phyloP scores from a whole-genome alignment of 1,139 yeast species.

The Zygosaccharomyces pseudobailii region DNA sequence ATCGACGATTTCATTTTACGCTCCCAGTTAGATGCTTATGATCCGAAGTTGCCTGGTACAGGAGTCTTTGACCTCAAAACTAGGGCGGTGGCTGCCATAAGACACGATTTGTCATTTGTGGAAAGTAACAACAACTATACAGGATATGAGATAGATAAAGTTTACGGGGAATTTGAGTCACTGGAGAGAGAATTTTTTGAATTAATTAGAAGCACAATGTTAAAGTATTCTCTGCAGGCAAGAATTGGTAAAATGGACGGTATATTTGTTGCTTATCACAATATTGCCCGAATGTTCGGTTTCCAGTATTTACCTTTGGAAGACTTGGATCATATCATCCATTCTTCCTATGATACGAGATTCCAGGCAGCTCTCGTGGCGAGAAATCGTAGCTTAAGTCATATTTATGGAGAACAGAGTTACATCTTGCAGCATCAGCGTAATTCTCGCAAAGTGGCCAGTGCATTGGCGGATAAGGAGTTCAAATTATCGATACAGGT shows the following conservation, averaged over 20 bases:
- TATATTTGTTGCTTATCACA: conserved; percentile 86
- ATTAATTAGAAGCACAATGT: conserved; percentile 65
- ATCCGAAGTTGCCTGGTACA: conserved; percentile 73
- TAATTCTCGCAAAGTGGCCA: conserved; percentile 35
- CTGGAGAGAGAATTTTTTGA: conserved; percentile 77
- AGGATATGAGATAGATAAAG: conserved; percentile 59
- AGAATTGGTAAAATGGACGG: conserved; percentile 97
- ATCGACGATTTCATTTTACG: conserved; percentile 71
- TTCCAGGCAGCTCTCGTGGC: conserved; percentile 25
- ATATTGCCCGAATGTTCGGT: conserved; percentile 75
- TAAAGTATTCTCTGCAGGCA: conserved; percentile 87
- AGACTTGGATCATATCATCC: conserved; percentile 61
- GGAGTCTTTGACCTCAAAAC: conserved; percentile 93
- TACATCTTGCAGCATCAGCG: conserved; percentile 22
- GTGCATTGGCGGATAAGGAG: conserved; percentile 64
- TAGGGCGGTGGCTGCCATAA: conserved; percentile 80
- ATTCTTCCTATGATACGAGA: conserved; percentile 34
- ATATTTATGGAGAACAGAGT: conserved; percentile 24
- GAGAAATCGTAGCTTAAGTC: conserved; percentile 33
- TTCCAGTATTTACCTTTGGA: conserved; percentile 79
- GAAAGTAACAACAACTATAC: conserved; percentile 49
- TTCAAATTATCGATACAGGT: conserved; percentile 60
- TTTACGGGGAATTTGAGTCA: conserved; percentile 65
- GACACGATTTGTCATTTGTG: conserved; percentile 68
- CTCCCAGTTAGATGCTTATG: conserved; percentile 86